Base-by-base conservation (phyloP, 345 rosid species). In the Citrus cavaleriei region DNA sequence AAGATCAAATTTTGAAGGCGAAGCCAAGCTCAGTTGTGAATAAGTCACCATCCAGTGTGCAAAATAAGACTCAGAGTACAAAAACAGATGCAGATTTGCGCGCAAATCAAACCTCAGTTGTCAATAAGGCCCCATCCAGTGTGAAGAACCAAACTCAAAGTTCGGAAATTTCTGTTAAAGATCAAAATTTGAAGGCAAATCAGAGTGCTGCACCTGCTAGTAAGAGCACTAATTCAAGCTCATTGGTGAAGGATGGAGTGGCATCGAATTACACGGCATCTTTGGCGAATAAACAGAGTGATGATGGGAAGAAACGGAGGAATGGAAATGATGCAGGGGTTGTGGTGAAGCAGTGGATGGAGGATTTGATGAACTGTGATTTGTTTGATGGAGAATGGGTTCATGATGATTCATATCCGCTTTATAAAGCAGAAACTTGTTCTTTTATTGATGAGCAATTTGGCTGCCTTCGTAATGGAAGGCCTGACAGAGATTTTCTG, bases 311-410 rank as follows among this genome's bases (percentile, higher is more conserved):
- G 19, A 84, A 78, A 42, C 86, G 87, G 82, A 75, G 88, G 35
- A 86, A 73, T 72, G 87, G 34, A 77, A 80, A 49, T 64, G 78
- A 49, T 65, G 64, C 86, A 25, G 81, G 54, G 27, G 37, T 40
- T 28, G 18, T 82, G 46, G 61, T 65, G 49, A 85, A 90, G 79
- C 85, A 86, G 81, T 88, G 74, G 78, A 79, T 86, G 7, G 84
- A 88, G 78, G 78, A 88, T 34, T 61, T 93, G 85, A 79, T 81
- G 89, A 86, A 85, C 0, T 94, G 99, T 72, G 90, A 96, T 75
- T 86, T 94, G 76, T 93, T 90, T 84, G 94, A 94, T 72, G 99
- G 99, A 34, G 80, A 86, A 14, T 96, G 99, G 99, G 85, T 94
- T 60, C 87, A 35, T 83, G 99, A 96, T 77, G 89, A 93, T 75